phyloP scores from a whole-genome alignment of 2,329 filamentous ascomycete species.

The Colletotrichum destructivum region DNA sequence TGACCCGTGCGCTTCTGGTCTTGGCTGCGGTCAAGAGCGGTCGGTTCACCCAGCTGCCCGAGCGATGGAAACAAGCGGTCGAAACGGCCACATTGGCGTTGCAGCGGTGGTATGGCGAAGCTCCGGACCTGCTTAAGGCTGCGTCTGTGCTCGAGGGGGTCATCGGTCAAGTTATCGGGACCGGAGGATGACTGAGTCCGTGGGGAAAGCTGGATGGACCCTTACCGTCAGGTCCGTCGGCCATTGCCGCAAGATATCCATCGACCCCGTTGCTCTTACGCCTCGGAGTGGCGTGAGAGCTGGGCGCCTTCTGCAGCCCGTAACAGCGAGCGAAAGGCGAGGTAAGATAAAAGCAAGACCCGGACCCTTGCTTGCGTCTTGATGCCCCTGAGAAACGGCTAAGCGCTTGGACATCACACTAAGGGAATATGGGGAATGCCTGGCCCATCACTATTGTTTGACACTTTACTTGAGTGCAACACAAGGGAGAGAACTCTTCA shows the following conservation, averaged over 20 bases:
- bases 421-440: not conserved
- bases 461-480: not conserved
- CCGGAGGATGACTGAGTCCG: constrained; percentile 30
- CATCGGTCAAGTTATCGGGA: constrained; percentile 31
- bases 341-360: not conserved
- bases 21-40: constrained; percentile 46
- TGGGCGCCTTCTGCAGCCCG: no score
- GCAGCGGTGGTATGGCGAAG: constrained; percentile 46
- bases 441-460: not conserved
- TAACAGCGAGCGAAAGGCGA: no score
- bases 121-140: constrained; percentile 41
- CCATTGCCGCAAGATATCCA: not conserved
- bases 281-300: no score
- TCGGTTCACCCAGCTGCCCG: constrained; percentile 37
- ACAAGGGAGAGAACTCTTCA: no score
- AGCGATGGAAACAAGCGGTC: constrained; percentile 45
- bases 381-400: not conserved
- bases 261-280: not conserved
- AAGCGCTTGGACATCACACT: not conserved
- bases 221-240: constrained; percentile 6
- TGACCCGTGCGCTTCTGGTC: constrained; percentile 46
- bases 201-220: constrained; percentile 1
- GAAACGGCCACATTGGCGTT: constrained; percentile 42
- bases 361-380: not conserved
- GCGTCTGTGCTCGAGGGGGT: constrained; percentile 32